Base-by-base conservation (phyloP, 306 rosid genomes). In the Cicer pinnatifidum region DNA sequence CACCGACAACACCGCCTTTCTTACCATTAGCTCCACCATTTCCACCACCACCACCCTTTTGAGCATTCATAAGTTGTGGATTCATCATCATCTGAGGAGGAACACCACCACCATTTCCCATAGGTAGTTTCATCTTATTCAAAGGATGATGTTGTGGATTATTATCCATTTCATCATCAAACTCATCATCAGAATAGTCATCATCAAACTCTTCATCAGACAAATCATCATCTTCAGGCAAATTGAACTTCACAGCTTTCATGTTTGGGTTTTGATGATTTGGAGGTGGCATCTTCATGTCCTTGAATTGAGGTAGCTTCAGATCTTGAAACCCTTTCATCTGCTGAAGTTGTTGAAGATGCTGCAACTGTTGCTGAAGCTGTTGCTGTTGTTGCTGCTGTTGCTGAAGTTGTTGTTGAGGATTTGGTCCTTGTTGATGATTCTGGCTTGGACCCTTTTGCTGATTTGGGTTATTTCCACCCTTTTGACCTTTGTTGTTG, bases 261-360 rank as follows among this genome's bases (percentile, higher is more conserved):
- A 80, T 79, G 73, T 75, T 83, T 28, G 69, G 91, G 9, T 33
- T 73, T 17, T 43, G 72, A 28, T 43, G 72, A 28, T 47, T 46
- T 8, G 56, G 4, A 7, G 16, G 19, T 3, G 62, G 88, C 72
- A 80, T 15, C 41, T 80, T 88, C 87, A 83, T 65, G 75, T 78
- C 92, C 38, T 84, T 90, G 37, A 92, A 78, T 71, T 87, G 98
- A 11, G 89, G 91, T 1, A 84, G 79, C 75, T 91, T 91, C 80
- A 84, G 82, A 89, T 87, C 96, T 80, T 83, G 96, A 0, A 86
- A 60, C 23, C 86, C 91, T 62, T 88, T 94, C 86, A 91, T 87
- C 73, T 87, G 90, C 71, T 88, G 92, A 3, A 93, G 85, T 62
- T 91, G 92, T 54, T 87, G 92, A 40, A 85, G 75, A 11, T 85